Conservation (phyloP, 2,329 filamentous ascomycete genomes). For the Colletotrichum sp. region DNA sequence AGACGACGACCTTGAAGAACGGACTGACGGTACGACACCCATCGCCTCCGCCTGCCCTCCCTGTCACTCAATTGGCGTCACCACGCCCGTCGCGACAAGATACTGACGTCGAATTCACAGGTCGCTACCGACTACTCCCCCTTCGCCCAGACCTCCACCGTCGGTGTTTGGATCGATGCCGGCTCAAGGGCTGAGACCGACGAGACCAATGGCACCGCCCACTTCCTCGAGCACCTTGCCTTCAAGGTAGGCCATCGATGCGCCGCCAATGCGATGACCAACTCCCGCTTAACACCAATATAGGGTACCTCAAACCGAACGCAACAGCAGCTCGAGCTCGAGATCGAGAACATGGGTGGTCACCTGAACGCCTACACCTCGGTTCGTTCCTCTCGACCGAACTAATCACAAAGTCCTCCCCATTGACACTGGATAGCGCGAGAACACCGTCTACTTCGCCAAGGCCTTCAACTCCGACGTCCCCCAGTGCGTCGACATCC, state of each 20-base stretch:
- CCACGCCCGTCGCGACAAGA: constrained; percentile 21
- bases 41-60: constrained; percentile 5
- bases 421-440: constrained; percentile 64
- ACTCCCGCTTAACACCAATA: background rate
- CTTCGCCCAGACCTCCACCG: constrained; percentile 97
- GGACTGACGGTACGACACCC: constrained; percentile 80
- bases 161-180: constrained; percentile 99
- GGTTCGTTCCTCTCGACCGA: constrained; percentile 60
- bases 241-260: constrained; percentile 78
- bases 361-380: constrained; percentile 99
- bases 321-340: constrained; percentile 96
- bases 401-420: background rate
- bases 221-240: constrained; percentile 99
- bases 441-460: constrained; percentile 99
- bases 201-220: constrained; percentile 98
- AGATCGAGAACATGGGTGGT: constrained; percentile 99
- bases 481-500: constrained; percentile 94
- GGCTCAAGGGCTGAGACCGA: constrained; percentile 97
- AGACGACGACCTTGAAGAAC: constrained; percentile 96
- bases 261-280: background rate
- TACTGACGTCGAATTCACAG: constrained; percentile 53
- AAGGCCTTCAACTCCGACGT: constrained; percentile 99
- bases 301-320: constrained; percentile 92
- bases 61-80: constrained; percentile 41
- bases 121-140: constrained; percentile 98